These are phyloP conservation scores for Aspergillus ibericus DNA, from an alignment of 2,329 filamentous ascomycete genomes.

Conservation along the genomic window DNA sequence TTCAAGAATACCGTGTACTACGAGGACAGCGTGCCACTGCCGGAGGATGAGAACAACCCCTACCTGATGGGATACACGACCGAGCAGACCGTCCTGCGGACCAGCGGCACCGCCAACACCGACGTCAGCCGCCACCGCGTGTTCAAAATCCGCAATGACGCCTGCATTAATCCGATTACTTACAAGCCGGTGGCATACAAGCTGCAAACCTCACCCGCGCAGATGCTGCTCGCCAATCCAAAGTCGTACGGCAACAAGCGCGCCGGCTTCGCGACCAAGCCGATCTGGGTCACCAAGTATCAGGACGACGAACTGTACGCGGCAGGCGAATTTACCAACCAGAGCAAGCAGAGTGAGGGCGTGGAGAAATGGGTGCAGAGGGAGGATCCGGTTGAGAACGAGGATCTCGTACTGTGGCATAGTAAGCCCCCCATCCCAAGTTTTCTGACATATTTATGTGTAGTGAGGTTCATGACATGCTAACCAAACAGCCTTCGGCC, in stretches of 20 bases:
- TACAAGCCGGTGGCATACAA: slow-evolving; percentile 53
- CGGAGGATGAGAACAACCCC: slow-evolving; percentile 59
- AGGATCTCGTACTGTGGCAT: slow-evolving; percentile 43
- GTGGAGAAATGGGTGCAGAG: slow-evolving; percentile 54
- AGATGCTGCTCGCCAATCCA: slow-evolving; percentile 51
- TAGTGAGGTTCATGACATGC: too few relatives aligned
- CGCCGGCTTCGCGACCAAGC: slow-evolving; percentile 54
- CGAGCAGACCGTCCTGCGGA: slow-evolving; percentile 50
- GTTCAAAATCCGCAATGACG: slow-evolving; percentile 56
- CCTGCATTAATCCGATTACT: slow-evolving; percentile 46
- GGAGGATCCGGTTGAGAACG: slow-evolving; percentile 51
- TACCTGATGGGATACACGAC: slow-evolving; percentile 63
- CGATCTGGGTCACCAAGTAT: slow-evolving; percentile 57
- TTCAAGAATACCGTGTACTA: slow-evolving; percentile 55
- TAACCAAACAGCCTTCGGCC: slow-evolving; percentile 43
- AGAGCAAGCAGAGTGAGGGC: slow-evolving; percentile 54
- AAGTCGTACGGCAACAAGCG: slow-evolving; percentile 48
- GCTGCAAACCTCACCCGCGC: slow-evolving; percentile 48
- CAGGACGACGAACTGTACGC: slow-evolving; percentile 54
- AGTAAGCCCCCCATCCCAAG: slow-evolving; percentile 29
- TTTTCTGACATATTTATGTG: too few relatives aligned
- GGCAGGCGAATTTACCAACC: slow-evolving; percentile 53
- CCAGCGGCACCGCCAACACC: slow-evolving; percentile 54
- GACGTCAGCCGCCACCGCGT: slow-evolving; percentile 51
- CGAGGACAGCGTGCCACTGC: slow-evolving; percentile 56